Conservation (phyloP, 2,329 filamentous ascomycete genomes). For the Monosporascus sp. region DNA sequence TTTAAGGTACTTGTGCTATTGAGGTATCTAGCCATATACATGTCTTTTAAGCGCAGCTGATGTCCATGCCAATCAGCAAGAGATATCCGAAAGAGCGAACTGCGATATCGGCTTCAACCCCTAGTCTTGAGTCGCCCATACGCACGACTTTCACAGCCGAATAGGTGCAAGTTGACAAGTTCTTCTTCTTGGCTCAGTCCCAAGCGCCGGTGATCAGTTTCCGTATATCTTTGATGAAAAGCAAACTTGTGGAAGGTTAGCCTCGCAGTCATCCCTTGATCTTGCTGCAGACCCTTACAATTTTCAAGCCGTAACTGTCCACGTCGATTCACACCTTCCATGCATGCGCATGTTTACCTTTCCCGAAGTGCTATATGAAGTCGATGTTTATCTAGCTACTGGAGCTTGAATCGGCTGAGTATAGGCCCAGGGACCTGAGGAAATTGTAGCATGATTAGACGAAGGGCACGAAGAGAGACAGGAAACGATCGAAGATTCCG, state of each 20-base stretch:
- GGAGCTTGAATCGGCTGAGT: background rate
- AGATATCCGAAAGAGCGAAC: conserved; percentile 1
- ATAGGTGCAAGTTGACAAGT: background rate
- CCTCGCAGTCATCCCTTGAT: background rate
- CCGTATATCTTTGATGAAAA: background rate
- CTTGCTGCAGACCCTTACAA: conserved; percentile 1
- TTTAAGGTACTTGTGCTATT: too few relatives aligned
- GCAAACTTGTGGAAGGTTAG: background rate
- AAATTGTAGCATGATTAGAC: background rate
- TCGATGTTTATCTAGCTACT: background rate
- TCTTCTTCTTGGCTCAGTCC: background rate
- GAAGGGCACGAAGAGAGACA: background rate
- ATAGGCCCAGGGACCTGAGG: conserved; percentile 2
- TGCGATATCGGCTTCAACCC: background rate
- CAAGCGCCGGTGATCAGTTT: background rate
- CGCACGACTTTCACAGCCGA: conserved; percentile 2
- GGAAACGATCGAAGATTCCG: background rate
- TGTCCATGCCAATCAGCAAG: background rate
- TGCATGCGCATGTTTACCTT: conserved; percentile 1
- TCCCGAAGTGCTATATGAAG: background rate
- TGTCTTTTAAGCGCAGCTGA: background rate
- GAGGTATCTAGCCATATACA: too few relatives aligned
- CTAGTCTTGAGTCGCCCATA: conserved; percentile 1
- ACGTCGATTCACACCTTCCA: conserved; percentile 7
- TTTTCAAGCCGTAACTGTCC: conserved; percentile 3